A percentile compares a stretch with the other conserved stretches of the same genome.
These are phyloP conservation scores for Kalanchoe fedtschenkoi DNA, from an alignment of 164 flowering plant genomes.

Conservation along the genomic window DNA sequence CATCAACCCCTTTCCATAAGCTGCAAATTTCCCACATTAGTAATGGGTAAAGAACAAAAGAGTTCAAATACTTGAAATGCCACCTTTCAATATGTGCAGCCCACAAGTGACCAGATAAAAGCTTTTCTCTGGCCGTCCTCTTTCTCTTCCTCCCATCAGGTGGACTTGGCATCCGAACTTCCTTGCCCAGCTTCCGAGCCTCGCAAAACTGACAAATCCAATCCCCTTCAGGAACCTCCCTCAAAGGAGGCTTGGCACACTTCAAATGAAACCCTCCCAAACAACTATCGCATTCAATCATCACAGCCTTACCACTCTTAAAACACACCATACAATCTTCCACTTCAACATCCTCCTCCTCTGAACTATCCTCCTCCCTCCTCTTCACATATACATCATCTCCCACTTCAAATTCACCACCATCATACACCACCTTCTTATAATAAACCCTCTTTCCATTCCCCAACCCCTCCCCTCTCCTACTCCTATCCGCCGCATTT, in stretches of 20 bases:
- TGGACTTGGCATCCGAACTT: constrained; percentile 45
- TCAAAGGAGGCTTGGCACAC: constrained; percentile 75
- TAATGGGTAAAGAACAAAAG: background rate
- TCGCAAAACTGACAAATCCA: constrained; percentile 83
- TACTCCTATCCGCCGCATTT: constrained; percentile 14
- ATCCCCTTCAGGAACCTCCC: constrained; percentile 84
- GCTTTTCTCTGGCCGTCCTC: constrained; percentile 80
- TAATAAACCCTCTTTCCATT: constrained; percentile 37
- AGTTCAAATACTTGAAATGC: background rate
- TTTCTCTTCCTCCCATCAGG: constrained; percentile 57
- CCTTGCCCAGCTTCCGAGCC: constrained; percentile 44
- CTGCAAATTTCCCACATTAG: constrained; percentile 21
- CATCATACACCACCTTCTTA: constrained; percentile 68
- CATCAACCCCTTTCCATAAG: constrained; percentile 85
- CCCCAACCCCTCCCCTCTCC: constrained; percentile 7
- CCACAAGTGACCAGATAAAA: constrained; percentile 82
- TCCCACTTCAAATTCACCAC: constrained; percentile 59
- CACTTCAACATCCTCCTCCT: constrained; percentile 61
- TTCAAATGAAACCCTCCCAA: constrained; percentile 87
- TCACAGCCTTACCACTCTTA: constrained; percentile 43
- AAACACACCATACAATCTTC: constrained; percentile 86
- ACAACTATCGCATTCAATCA: constrained; percentile 93
- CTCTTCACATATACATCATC: constrained; percentile 93
- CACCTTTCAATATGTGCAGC: constrained; percentile 79
- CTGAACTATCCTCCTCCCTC: constrained; percentile 69